Conservation (phyloP, 2,329 filamentous ascomycete genomes). For the Colletotrichum sp. region DNA sequence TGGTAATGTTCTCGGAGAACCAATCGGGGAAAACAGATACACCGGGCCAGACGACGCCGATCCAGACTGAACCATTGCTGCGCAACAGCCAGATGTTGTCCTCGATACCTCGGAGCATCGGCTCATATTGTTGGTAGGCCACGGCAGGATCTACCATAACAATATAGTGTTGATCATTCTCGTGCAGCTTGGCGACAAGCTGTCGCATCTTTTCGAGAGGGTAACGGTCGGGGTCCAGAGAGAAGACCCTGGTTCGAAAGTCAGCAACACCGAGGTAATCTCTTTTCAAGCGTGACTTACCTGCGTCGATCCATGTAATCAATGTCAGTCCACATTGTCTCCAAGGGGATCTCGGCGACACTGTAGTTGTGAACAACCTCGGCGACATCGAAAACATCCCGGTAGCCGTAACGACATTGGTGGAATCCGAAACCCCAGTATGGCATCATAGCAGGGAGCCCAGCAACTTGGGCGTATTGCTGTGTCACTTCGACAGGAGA, state of each 20-base stretch:
- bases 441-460: constrained; percentile 64
- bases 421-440: constrained; percentile 69
- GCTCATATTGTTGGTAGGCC: constrained; percentile 51
- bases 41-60: constrained; percentile 80
- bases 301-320: constrained; percentile 39
- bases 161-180: constrained; percentile 71
- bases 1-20: constrained; percentile 68
- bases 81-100: constrained; percentile 53
- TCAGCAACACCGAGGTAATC: neutral
- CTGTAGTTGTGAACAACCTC: constrained; percentile 74
- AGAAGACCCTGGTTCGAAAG: constrained; percentile 55
- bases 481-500: constrained; percentile 60
- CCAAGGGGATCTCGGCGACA: constrained; percentile 67
- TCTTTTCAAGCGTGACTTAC: neutral
- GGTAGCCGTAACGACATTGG: constrained; percentile 69
- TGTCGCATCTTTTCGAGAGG: constrained; percentile 66
- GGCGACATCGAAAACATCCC: constrained; percentile 67
- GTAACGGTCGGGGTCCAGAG: constrained; percentile 68
- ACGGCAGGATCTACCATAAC: constrained; percentile 79
- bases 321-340: constrained; percentile 68
- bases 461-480: constrained; percentile 64
- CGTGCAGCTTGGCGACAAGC: constrained; percentile 70
- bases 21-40: constrained; percentile 77
- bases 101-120: constrained; percentile 44
- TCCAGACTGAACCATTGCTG: constrained; percentile 60